Evolutionary conservation across 805 yeast genomes (phyloP), one percentile per base, ranked within the genome.

Genomic region (Barnettozyma wickerhamii): DNA sequence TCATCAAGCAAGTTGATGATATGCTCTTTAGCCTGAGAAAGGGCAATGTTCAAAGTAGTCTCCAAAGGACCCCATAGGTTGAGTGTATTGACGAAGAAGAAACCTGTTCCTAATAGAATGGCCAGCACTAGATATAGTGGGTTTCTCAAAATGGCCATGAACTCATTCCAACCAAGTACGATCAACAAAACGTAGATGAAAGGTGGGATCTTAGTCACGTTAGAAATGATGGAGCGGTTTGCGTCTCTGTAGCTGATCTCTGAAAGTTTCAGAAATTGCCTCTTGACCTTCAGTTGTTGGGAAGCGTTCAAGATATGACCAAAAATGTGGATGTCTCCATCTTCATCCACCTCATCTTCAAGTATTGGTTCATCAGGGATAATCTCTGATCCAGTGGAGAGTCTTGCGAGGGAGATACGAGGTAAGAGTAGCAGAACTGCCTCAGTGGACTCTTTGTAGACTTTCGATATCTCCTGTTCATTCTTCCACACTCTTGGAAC

Each of bases 81-180:
- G 58, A 84, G 69, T 42, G 72, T 74, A 56, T 85, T 82, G 44
- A 88, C 72, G 37, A 84, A 73, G 57, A 83, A 87, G 1, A 73
- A 57, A 1, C 77, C 83, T 0, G 84, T 86, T 1, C 74, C 74
- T 1, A 72, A 33, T 10, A 88, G 37, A 33, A 90, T 58, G 1
- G 75, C 52, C 36, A 89, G 59, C 6, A 84, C 69, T 49, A 90
- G 79, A 51, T 84, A 74, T n/a, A 91, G 53, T 38, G 99, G 97
- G 58, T 86, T 90, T 48, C 95, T 75, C 33, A 93, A 56, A 14
- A 93, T 77, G 9, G 93, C 83, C 84, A 89, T 75, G 50, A 93
- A 82, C 68, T 93, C 97, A 61, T 90, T 90, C 96, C 96, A 93
- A 9, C 99, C 99, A 18, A 93, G 68, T 4, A 85, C 79, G 3